Evolutionary conservation across 371 early-diverging fungal species (phyloP).

Genomic region (Apophysomyces variabilis): DNA sequence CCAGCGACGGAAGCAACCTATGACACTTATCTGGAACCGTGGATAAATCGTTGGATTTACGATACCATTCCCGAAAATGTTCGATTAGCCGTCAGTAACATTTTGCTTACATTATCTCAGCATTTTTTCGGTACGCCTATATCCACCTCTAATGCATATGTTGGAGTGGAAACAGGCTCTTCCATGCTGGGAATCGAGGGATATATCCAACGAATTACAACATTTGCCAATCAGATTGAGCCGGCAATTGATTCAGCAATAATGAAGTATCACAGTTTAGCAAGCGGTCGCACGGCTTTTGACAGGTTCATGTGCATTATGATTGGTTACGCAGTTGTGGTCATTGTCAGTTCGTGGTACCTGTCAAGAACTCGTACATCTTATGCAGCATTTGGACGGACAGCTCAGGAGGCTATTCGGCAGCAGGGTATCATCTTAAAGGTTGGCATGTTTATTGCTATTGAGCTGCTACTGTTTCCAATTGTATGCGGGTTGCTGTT

Average conservation of each 20-base stretch:
- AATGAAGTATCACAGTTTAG: slow-evolving; percentile 30
- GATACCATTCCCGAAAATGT: background rate
- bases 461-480: slow-evolving; percentile 89
- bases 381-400: slow-evolving; percentile 38
- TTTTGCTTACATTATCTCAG: background rate
- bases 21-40: background rate
- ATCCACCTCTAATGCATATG: background rate
- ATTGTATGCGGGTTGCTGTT: slow-evolving; percentile 84
- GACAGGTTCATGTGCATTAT: slow-evolving; percentile 38
- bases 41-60: background rate
- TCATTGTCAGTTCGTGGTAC: slow-evolving; percentile 33
- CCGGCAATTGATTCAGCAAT: slow-evolving; percentile 6
- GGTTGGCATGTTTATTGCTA: slow-evolving; percentile 77
- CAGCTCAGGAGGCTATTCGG: slow-evolving; percentile 49
- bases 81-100: background rate
- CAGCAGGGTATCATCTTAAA: slow-evolving; percentile 65
- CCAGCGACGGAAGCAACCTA: background rate
- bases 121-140: background rate
- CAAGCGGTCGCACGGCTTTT: slow-evolving; percentile 27
- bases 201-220: background rate
- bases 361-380: slow-evolving; percentile 26
- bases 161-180: background rate
- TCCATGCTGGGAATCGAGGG: background rate
- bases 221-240: slow-evolving; percentile 2
- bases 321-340: slow-evolving; percentile 35